Percentiles rank a stretch among this genome's conserved stretches.
Conservation (phyloP, 2,329 filamentous ascomycete genomes). For the Triangularia setosa region DNA sequence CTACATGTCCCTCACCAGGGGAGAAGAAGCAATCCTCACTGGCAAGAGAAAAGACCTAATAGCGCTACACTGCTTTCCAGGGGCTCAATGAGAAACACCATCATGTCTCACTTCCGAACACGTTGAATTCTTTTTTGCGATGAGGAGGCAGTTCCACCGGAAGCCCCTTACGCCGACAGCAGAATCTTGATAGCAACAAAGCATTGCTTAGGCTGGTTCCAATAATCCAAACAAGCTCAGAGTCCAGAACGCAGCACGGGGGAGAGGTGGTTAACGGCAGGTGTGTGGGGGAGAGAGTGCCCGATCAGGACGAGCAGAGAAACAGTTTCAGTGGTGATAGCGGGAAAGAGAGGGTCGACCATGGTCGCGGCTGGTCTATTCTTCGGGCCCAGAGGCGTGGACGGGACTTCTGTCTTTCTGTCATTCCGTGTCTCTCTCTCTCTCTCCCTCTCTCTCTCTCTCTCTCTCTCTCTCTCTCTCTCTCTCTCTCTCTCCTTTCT, state of each 20-base stretch:
- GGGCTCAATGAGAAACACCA: slow-evolving; percentile 9
- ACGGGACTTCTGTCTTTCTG: not conserved
- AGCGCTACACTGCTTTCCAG: slow-evolving; percentile 7
- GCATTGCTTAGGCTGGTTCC: slow-evolving; percentile 2
- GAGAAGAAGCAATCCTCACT: slow-evolving; percentile 12
- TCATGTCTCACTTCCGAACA: not conserved
- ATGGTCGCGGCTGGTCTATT: not conserved
- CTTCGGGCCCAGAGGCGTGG: not conserved
- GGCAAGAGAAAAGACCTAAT: not conserved
- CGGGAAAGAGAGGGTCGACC: not conserved
- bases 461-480: not conserved
- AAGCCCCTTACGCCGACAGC: not conserved
- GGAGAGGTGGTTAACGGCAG: not conserved
- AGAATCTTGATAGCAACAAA: slow-evolving; percentile 1
- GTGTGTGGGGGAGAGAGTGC: slow-evolving; percentile 11
- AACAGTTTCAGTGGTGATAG: slow-evolving; percentile 16
- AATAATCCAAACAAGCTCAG: slow-evolving; percentile 13
- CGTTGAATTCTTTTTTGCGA: not conserved
- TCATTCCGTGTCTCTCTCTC: not conserved
- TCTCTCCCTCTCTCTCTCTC: no score
- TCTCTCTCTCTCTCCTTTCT: no score
- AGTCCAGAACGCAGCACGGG: slow-evolving; percentile 14
- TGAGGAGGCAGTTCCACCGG: not conserved
- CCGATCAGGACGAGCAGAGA: slow-evolving; percentile 8
- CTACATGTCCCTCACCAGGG: slow-evolving; percentile 7